These are phyloP conservation scores for Nannizziopsis arthrosporioides DNA, from an alignment of 2,329 filamentous ascomycete species.

Conservation along the genomic window DNA sequence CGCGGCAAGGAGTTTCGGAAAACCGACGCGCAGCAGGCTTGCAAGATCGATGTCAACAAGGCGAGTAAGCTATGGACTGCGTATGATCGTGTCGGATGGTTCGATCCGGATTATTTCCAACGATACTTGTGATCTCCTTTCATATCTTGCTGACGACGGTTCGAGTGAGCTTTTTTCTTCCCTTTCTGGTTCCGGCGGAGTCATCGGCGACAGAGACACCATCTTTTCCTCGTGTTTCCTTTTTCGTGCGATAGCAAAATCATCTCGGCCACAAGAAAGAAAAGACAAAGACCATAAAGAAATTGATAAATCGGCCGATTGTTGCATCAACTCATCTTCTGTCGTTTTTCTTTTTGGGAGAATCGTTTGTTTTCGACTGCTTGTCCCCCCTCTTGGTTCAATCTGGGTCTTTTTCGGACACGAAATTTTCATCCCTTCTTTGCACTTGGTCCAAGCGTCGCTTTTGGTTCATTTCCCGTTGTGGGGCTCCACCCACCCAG, in stretches of 20 bases:
- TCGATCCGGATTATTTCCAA: conserved; percentile 45
- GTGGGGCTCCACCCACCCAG: no score
- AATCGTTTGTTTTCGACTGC: no score
- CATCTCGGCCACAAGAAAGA: background rate
- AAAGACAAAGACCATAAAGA: conserved; percentile 3
- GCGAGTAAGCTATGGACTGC: conserved; percentile 84
- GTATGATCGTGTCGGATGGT: conserved; percentile 78
- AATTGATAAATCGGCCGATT: background rate
- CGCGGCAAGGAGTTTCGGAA: conserved; percentile 80
- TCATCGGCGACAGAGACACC: no score
- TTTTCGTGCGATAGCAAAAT: no score
- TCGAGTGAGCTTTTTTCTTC: no score
- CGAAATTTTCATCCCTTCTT: background rate
- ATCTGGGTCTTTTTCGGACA: no score
- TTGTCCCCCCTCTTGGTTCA: no score
- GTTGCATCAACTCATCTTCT: background rate
- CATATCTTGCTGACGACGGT: background rate
- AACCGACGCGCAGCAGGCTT: conserved; percentile 91
- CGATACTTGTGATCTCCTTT: conserved; percentile 28
- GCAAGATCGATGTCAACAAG: conserved; percentile 97
- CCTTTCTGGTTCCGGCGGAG: no score
- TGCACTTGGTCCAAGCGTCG: background rate
- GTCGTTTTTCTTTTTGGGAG: no score
- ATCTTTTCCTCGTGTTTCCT: no score
- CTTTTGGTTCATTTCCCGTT: no score